phyloP scores from a whole-genome alignment of 1,139 yeast genomes.

The Pichia norvegensis region DNA sequence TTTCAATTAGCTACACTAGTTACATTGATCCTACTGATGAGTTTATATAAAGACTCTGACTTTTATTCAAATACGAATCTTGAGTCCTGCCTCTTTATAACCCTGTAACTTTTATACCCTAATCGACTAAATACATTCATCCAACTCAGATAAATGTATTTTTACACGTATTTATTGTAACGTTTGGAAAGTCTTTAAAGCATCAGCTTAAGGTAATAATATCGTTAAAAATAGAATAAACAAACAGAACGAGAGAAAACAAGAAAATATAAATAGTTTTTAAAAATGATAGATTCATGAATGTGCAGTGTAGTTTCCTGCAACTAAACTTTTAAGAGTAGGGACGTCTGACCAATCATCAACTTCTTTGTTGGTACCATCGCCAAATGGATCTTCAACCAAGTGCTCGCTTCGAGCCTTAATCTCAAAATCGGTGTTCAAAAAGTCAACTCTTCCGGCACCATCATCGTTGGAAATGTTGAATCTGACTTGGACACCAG shows the following conservation, averaged over 20 bases:
- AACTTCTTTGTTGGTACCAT: constrained; percentile 8
- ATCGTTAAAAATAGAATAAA: background rate
- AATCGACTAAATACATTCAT: background rate
- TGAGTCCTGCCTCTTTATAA: too few relatives aligned
- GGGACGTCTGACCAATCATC: constrained; percentile 26
- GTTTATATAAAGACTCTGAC: background rate
- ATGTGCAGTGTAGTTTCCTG: constrained; percentile 30
- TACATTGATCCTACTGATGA: constrained; percentile 43
- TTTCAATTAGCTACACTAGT: constrained; percentile 55
- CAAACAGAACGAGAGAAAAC: background rate
- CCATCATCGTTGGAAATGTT: constrained; percentile 30
- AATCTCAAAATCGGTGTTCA: constrained; percentile 18
- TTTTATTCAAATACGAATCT: too few relatives aligned
- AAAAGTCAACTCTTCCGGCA: constrained; percentile 13
- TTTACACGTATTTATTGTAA: too few relatives aligned
- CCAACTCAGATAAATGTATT: too few relatives aligned
- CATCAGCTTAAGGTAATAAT: background rate
- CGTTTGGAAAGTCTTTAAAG: too few relatives aligned
- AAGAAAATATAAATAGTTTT: background rate
- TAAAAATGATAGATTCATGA: constrained; percentile 7
- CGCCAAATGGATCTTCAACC: constrained; percentile 28
- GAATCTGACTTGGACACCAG: constrained; percentile 67
- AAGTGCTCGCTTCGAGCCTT: constrained; percentile 15
- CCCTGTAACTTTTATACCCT: background rate
- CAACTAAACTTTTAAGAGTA: constrained; percentile 28